These are phyloP conservation scores for Hygrocybe punicea DNA, from an alignment of 768 basidiomycete species.

Conservation along the genomic window DNA sequence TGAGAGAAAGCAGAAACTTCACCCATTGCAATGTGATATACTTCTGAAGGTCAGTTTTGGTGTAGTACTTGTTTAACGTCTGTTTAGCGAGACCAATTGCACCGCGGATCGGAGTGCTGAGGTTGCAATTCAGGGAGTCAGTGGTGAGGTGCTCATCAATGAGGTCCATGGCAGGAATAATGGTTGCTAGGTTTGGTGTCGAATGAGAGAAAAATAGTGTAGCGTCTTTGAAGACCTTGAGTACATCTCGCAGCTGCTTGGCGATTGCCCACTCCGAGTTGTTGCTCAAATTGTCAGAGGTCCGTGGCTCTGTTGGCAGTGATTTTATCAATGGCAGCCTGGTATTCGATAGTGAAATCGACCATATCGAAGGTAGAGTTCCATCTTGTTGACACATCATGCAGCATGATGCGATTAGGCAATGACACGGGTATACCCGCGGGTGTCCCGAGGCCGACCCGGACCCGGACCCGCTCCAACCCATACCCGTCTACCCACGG, in stretches of 20 bases:
- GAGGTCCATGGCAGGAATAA: constrained; percentile 29
- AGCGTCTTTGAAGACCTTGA: constrained; percentile 27
- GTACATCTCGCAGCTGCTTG: constrained; percentile 22
- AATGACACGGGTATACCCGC: too few relatives aligned
- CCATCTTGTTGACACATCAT: constrained; percentile 35
- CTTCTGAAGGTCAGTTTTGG: constrained; percentile 27
- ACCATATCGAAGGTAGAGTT: constrained; percentile 38
- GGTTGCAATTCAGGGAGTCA: constrained; percentile 10
- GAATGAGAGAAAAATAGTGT: constrained; percentile 22
- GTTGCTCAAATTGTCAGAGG: constrained; percentile 14
- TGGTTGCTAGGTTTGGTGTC: constrained; percentile 22
- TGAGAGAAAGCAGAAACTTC: too few relatives aligned
- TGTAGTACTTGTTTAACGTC: constrained; percentile 33
- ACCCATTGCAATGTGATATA: constrained; percentile 35
- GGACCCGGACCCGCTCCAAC: too few relatives aligned
- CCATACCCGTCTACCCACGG: too few relatives aligned
- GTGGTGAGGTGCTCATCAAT: constrained; percentile 23
- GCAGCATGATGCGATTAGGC: constrained; percentile 29
- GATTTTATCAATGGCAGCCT: constrained; percentile 21
- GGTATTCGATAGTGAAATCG: constrained; percentile 27
- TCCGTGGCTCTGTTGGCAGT: constrained; percentile 11
- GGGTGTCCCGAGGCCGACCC: too few relatives aligned
- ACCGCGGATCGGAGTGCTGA: constrained; percentile 18
- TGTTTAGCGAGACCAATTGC: constrained; percentile 23
- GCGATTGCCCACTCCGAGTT: constrained; percentile 26